Evolutionary conservation across 2,329 filamentous ascomycete genomes (phyloP).

Genomic region (Exophiala viscosa): DNA sequence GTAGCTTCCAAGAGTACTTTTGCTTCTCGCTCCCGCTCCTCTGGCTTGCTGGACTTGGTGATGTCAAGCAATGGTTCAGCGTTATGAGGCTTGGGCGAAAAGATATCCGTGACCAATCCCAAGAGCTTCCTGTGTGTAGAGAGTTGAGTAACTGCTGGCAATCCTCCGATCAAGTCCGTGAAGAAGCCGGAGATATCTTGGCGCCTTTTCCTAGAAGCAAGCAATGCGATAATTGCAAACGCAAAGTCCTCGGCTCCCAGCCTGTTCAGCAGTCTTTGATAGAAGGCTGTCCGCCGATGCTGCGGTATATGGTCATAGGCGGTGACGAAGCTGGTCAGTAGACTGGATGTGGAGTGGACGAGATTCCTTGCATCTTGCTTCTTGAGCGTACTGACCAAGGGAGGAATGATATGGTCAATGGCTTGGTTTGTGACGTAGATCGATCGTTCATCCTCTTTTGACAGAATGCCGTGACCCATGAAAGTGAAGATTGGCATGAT

Average conservation of each 20-base stretch:
- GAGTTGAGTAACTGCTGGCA: conserved; percentile 72
- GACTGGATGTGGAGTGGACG: conserved; percentile 77
- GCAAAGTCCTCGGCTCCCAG: conserved; percentile 83
- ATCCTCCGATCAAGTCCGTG: conserved; percentile 67
- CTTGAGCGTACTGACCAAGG: conserved; percentile 76
- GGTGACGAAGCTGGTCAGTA: conserved; percentile 92
- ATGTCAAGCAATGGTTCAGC: conserved; percentile 69
- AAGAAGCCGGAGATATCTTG: conserved; percentile 73
- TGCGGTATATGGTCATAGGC: conserved; percentile 94
- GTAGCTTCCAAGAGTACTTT: conserved; percentile 38
- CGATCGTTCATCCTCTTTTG: conserved; percentile 94
- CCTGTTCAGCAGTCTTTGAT: conserved; percentile 78
- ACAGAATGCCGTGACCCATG: conserved; percentile 86
- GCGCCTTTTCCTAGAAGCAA: conserved; percentile 83
- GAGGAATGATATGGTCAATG: conserved; percentile 88
- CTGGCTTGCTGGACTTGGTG: conserved; percentile 36
- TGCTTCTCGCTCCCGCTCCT: conserved; percentile 36
- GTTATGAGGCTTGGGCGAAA: conserved; percentile 69
- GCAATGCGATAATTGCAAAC: conserved; percentile 80
- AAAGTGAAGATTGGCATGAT: conserved; percentile 99
- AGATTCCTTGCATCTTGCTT: conserved; percentile 65
- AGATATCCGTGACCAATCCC: conserved; percentile 68
- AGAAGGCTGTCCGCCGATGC: conserved; percentile 77
- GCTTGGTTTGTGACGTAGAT: conserved; percentile 93
- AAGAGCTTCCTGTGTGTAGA: conserved; percentile 71